Evolutionary conservation across 2,329 filamentous ascomycete species (phyloP).

Genomic region (Zalaria obscura): DNA sequence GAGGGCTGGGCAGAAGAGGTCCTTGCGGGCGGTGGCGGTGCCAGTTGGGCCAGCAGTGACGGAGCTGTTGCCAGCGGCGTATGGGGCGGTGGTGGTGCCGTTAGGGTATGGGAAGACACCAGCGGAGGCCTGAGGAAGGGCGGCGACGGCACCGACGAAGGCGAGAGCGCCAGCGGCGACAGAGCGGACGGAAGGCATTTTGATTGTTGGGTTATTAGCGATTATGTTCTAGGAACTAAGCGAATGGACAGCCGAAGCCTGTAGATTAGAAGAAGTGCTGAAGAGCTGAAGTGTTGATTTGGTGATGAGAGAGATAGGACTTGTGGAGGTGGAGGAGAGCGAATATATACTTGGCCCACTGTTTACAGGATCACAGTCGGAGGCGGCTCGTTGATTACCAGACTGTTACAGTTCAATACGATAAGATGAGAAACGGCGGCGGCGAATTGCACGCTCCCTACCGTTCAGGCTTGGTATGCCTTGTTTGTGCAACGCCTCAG

Average conservation of each 20-base stretch:
- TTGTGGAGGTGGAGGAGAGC: no score
- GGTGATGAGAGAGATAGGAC: not conserved
- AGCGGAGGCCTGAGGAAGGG: constrained; percentile 1
- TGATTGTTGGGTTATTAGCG: not conserved
- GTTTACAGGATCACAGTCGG: no score
- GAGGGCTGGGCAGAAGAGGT: constrained; percentile 6
- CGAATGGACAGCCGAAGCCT: not conserved
- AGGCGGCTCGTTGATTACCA: no score
- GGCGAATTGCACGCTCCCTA: no score
- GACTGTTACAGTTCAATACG: no score
- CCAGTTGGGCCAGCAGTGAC: not conserved
- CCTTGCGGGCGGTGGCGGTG: not conserved
- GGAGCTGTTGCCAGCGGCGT: not conserved
- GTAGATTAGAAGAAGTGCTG: not conserved
- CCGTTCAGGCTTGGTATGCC: no score
- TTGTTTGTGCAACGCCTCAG: no score
- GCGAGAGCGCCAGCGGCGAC: constrained; percentile 4
- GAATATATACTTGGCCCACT: no score
- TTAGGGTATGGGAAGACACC: not conserved
- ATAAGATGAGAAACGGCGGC: no score
- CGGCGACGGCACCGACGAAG: constrained; percentile 3
- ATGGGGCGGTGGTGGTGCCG: not conserved
- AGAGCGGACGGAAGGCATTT: not conserved
- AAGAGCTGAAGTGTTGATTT: not conserved
- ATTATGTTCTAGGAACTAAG: not conserved